Evolutionary conservation across 768 basidiomycete genomes (phyloP), one percentile per base, ranked within the genome.

Genomic region (Serendipita sp.): DNA sequence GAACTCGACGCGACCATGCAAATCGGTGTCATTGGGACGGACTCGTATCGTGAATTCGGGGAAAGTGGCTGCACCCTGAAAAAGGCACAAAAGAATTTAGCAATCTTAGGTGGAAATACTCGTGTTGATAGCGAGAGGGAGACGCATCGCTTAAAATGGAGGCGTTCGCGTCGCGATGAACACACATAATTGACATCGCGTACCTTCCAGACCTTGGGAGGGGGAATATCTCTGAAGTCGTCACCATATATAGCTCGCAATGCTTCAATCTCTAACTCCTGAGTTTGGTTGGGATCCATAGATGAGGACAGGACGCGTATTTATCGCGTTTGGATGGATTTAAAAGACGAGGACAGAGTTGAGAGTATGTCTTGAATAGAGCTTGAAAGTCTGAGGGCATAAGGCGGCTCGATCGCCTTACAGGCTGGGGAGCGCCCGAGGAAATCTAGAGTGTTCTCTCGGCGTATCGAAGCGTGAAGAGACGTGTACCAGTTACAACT

Each of bases 201-300:
- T 44, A 88, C 89, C 80, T 89, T 91, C 89, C 90, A 92, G 62
- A 82, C 89, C 70, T 83, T 89, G 36, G 86, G 85, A 15, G 88
- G 84, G 23, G 85, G 85, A 64, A 80, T 80, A 70, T 86, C 81
- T 30, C 83, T 78, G 70, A 89, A 91, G 70, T 91, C 84, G 67
- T 86, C 81, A 68, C 79, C 85, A 75, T 87, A 91, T 67, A 91
- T 92, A 66, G 88, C 85, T 72, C 83, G 81, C 67, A 91, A 78
- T 35, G 84, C 87, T 58, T 85, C 86, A 67, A 91, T 86, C 78
- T 92, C 89, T 69, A 77, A 74, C 66, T 78, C 77, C 72, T 81
- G 81, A 8, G 56, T 56, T 11, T 64, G 36, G 63, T 64, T 30
- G 18, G 35, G 13, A 44, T 41, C 62, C 56, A 60, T 60, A 8